Conservation (phyloP, 192 early-diverging fungal genomes). For the Linnemannia exigua region DNA sequence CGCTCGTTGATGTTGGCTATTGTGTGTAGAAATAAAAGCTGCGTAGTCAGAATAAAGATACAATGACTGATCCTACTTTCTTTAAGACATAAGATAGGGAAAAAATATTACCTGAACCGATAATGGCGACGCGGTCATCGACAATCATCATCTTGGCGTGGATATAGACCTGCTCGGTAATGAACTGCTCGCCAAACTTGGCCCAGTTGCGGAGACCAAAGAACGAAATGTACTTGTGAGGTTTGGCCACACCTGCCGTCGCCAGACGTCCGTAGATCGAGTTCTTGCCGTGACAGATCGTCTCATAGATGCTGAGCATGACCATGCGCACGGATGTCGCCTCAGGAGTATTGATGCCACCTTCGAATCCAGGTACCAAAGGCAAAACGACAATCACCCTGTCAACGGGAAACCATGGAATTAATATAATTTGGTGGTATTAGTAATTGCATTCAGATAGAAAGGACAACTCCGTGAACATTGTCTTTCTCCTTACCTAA, state of each 20-base stretch:
- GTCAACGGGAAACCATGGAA: conserved; percentile 55
- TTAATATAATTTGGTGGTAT: background rate
- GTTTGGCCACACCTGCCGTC: conserved; percentile 64
- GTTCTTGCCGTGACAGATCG: conserved; percentile 76
- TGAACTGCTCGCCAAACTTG: conserved; percentile 61
- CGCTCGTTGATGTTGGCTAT: conserved; percentile 91
- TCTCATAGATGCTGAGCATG: conserved; percentile 65
- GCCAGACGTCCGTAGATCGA: conserved; percentile 69
- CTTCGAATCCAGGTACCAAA: conserved; percentile 84
- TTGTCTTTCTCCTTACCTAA: conserved; percentile 17
- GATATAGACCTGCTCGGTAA: conserved; percentile 90
- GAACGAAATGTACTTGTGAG: conserved; percentile 73
- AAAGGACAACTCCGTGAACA: conserved; percentile 9
- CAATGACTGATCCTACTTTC: background rate
- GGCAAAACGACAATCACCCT: conserved; percentile 83
- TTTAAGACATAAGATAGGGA: background rate
- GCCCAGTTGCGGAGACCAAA: conserved; percentile 66
- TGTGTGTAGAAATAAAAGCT: background rate
- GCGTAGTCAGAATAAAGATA: background rate
- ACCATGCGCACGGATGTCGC: conserved; percentile 79
- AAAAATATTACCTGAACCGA: conserved; percentile 71
- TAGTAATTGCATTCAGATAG: background rate
- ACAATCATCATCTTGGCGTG: conserved; percentile 93
- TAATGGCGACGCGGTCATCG: conserved; percentile 85
- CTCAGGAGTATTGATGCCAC: conserved; percentile 76